Evolutionary conservation across 2,329 filamentous ascomycete genomes (phyloP).

Genomic region (Coniella lustricola): DNA sequence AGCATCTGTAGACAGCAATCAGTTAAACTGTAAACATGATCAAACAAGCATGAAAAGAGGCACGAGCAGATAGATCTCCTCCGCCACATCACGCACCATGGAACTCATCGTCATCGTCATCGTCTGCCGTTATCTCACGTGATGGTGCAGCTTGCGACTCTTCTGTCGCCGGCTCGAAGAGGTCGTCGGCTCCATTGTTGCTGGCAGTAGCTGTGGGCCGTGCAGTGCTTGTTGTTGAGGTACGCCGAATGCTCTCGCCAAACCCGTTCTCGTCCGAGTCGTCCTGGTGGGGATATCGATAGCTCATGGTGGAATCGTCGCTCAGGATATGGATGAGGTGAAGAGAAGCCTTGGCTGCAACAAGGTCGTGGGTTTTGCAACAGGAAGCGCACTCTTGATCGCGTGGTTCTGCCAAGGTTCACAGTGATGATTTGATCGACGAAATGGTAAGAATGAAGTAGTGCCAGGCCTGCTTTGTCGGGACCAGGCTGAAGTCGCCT

Average conservation of each 20-base stretch:
- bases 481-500: too few relatives aligned
- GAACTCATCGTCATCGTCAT: constrained; percentile 19
- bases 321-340: neutral
- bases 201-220: constrained; percentile 1
- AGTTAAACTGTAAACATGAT: neutral
- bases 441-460: too few relatives aligned
- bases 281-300: constrained; percentile 12
- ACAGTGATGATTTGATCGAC: too few relatives aligned
- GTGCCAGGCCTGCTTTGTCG: too few relatives aligned
- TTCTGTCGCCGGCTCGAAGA: constrained; percentile 13
- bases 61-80: too few relatives aligned
- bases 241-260: constrained; percentile 12
- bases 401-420: too few relatives aligned
- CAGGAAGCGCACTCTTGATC: too few relatives aligned
- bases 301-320: constrained; percentile 9
- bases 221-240: neutral
- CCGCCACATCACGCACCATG: constrained; percentile 14
- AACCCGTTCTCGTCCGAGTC: constrained; percentile 16
- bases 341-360: too few relatives aligned
- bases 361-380: too few relatives aligned
- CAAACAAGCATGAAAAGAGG: neutral
- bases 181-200: constrained; percentile 6
- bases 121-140: constrained; percentile 6
- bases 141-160: neutral
- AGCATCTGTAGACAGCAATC: too few relatives aligned